Percentiles rank a stretch among this genome's conserved stretches.
Conservation (phyloP, 2,329 filamentous ascomycete species). For the Aspergillus luchuensis region DNA sequence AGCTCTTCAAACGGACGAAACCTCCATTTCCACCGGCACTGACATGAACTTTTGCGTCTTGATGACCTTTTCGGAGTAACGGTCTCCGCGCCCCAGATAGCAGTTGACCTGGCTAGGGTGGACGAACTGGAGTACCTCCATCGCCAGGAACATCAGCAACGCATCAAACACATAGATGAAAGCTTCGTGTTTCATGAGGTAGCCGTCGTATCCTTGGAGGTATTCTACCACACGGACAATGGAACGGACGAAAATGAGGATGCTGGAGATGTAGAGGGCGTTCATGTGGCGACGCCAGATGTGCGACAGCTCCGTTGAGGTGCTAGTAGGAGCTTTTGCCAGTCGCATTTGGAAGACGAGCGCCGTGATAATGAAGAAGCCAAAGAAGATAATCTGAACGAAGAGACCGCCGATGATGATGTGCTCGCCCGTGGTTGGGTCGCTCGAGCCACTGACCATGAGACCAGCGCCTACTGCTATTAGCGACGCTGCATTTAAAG, state of each 20-base stretch:
- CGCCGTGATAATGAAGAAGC: constrained; percentile 31
- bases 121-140: constrained; percentile 26
- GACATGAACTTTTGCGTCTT: constrained; percentile 18
- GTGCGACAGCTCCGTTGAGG: constrained; percentile 19
- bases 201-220: constrained; percentile 32
- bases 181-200: constrained; percentile 32
- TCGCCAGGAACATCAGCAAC: constrained; percentile 31
- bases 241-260: constrained; percentile 33
- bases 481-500: not conserved
- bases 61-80: constrained; percentile 20
- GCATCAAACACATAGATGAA: constrained; percentile 39
- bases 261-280: constrained; percentile 28
- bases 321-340: constrained; percentile 32
- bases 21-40: constrained; percentile 7
- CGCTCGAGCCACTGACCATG: constrained; percentile 23
- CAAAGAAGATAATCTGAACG: constrained; percentile 36
- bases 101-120: constrained; percentile 30
- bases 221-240: constrained; percentile 37
- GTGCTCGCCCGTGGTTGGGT: constrained; percentile 25
- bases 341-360: constrained; percentile 31
- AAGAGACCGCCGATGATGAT: constrained; percentile 36
- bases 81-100: constrained; percentile 24
- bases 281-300: constrained; percentile 43
- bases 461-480: constrained; percentile 27
- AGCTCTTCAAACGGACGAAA: not conserved